Evolutionary conservation across 179 eudicot species (phyloP), one percentile per base, ranked within the genome.

Genomic region (Silene coronaria): DNA sequence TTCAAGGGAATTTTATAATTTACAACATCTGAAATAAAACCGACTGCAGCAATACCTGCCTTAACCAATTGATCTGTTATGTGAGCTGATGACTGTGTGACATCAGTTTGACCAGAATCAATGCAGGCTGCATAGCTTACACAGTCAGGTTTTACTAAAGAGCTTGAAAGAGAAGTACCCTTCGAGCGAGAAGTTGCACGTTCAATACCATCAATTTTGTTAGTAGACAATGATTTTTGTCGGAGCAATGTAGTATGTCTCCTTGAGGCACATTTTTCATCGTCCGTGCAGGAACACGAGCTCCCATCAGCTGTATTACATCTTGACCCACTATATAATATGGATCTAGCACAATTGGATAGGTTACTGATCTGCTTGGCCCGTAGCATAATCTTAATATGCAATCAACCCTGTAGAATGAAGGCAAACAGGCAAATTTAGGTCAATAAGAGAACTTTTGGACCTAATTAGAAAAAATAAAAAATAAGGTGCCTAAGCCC

Each of bases 301-400:
- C 88, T 88, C 80, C 95, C 99, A 84, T 95, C 99, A 17, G 83
- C 72, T 12, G 92, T 79, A 79, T 81, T 84, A 80, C 97, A 91
- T 84, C 99, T 84, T 28, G 97, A 74, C 62, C 99, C 99, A 77
- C 83, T 82, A 17, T 91, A 85, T 70, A 95, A 81, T 78, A 95
- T 85, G 26, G 98, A 81, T 85, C 99, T 88, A 24, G 99, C 99
- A 60, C 93, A 85, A 60, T 86, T 92, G 53, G 99, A 95, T 57
- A 95, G 89, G 68, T 69, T 86, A 28, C 88, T 94, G 27, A 95
- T 85, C 79, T 95, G 91, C 97, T 95, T 95, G 81, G 99, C 83
- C 36, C 97, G 89, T 60, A 95, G 78, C 99, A 95, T 95, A 45
- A 78, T 79, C 85, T 86, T 82, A 67, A 78, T 64, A 71, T 83